Conservation (phyloP, 345 rosid genomes). For the Syzygium aqueum region DNA sequence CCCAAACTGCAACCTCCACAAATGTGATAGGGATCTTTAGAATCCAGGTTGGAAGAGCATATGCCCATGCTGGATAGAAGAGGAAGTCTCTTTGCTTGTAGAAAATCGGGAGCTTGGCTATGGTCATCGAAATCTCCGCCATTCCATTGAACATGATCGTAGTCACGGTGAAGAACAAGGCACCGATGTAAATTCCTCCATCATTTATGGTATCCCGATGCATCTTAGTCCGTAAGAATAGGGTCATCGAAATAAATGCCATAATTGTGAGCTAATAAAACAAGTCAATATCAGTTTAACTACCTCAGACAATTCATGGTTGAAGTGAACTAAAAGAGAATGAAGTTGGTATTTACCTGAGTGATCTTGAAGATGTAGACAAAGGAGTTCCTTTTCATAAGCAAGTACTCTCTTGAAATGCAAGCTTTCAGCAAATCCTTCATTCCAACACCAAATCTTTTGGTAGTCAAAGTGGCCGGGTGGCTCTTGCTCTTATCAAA, state of each 20-base stretch:
- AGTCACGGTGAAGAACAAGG: conserved; percentile 18
- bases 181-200: conserved; percentile 26
- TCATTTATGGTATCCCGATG: not conserved
- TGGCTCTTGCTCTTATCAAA: conserved; percentile 42
- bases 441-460: conserved; percentile 35
- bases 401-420: conserved; percentile 38
- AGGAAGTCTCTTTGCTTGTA: conserved; percentile 41
- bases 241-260: conserved; percentile 23
- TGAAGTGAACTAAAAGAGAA: not conserved
- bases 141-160: conserved; percentile 21
- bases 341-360: too few relatives aligned
- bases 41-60: conserved; percentile 36
- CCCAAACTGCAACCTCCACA: conserved; percentile 16
- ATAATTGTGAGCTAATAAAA: conserved; percentile 7
- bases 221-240: conserved; percentile 28
- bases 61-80: conserved; percentile 40
- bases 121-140: conserved; percentile 25
- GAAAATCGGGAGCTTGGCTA: conserved; percentile 34
- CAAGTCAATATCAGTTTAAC: not conserved
- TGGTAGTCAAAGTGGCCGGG: conserved; percentile 42
- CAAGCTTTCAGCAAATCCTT: conserved; percentile 44
- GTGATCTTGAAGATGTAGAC: too few relatives aligned
- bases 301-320: not conserved
- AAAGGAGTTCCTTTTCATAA: conserved; percentile 54
- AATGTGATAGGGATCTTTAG: not conserved